These are phyloP conservation scores for Aspergillus sp. DNA, from an alignment of 2,329 filamentous ascomycete genomes.

Conservation along the genomic window DNA sequence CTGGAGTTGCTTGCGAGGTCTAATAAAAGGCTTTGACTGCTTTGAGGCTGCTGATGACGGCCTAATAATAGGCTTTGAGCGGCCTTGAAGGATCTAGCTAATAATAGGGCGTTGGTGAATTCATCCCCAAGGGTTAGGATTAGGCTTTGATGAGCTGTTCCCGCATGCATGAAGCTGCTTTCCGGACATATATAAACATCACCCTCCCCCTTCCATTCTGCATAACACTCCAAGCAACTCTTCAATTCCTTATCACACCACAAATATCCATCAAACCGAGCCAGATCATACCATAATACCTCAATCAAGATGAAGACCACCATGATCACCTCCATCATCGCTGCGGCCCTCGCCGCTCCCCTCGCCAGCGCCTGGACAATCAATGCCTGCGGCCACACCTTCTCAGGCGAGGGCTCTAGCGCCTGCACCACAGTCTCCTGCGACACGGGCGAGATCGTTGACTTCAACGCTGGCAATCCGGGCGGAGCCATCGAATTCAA, in stretches of 20 bases:
- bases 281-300: background rate
- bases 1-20: no score
- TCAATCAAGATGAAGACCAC: slow-evolving; percentile 1
- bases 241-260: no score
- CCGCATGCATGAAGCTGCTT: background rate
- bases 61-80: no score
- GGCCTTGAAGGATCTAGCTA: no score
- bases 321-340: background rate
- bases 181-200: background rate
- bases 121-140: background rate
- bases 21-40: no score
- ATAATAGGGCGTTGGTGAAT: no score
- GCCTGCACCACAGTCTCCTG: background rate
- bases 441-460: background rate
- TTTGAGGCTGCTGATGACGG: no score
- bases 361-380: background rate
- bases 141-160: background rate
- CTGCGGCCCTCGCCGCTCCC: background rate
- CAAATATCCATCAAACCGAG: no score
- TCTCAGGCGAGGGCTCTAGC: background rate
- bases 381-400: background rate
- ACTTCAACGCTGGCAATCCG: background rate
- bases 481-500: background rate
- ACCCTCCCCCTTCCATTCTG: background rate
- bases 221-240: background rate